phyloP scores from a whole-genome alignment of 2,329 filamentous ascomycete genomes.

The Ramichloridium luteum region DNA sequence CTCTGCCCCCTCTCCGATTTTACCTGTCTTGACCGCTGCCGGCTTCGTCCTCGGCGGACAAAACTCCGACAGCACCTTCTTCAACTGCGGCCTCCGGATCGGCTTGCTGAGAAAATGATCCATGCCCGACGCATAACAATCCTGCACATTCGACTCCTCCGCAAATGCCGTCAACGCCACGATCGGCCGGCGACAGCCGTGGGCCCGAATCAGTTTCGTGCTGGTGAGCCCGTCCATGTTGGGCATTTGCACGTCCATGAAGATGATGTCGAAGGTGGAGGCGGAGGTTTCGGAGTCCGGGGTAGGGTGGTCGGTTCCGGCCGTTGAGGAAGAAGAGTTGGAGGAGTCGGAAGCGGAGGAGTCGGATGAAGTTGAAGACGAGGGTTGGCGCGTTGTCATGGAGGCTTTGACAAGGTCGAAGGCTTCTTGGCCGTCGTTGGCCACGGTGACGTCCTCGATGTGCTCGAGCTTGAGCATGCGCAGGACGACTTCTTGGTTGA shows the following conservation, averaged over 20 bases:
- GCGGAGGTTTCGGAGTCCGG: conserved; percentile 37
- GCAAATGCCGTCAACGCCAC: conserved; percentile 84
- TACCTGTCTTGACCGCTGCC: too few species aligned
- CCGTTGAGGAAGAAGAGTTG: not conserved
- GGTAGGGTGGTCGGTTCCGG: too few species aligned
- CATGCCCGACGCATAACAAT: conserved; percentile 74
- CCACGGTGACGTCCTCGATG: conserved; percentile 74
- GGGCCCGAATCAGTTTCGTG: conserved; percentile 69
- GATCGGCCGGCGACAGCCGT: conserved; percentile 79
- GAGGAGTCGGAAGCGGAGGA: not conserved
- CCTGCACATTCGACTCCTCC: conserved; percentile 62
- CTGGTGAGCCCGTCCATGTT: conserved; percentile 82
- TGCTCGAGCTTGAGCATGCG: conserved; percentile 63
- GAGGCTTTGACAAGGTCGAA: conserved; percentile 72
- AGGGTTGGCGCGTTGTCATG: conserved; percentile 48
- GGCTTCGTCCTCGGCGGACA: too few species aligned
- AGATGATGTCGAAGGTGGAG: conserved; percentile 69
- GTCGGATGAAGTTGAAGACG: not conserved
- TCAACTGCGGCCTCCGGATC: conserved; percentile 71
- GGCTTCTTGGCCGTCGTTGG: conserved; percentile 53
- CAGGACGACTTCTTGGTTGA: conserved; percentile 48
- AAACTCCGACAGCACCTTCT: conserved; percentile 69
- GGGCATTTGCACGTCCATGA: conserved; percentile 93
- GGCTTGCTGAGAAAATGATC: conserved; percentile 69
- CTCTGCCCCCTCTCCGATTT: too few species aligned